Evolutionary conservation across 2,329 filamentous ascomycete species (phyloP), one percentile per base, ranked within the genome.

Genomic region (Thielaviopsis punctulata): DNA sequence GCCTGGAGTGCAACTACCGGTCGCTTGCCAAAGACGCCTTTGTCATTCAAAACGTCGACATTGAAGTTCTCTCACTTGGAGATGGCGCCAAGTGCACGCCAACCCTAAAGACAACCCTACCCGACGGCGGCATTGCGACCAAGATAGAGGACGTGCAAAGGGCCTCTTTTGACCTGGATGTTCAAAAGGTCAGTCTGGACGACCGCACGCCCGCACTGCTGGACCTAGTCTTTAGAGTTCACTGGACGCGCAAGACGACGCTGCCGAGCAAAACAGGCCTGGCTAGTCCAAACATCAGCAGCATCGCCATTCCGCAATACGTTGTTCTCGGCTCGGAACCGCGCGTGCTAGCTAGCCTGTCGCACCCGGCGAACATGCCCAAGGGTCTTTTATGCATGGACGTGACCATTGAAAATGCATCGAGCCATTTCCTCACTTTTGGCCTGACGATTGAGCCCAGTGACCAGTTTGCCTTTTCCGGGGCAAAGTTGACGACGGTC

Each of bases 401-500:
- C 43, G 63, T 78, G 62, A 86, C 80, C 3, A 79, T 98, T 53
- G 92, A 98, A 67, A 98, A 98, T 63, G 85, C 89, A 0, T 95
- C 90, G 0, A 84, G 81, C 63, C 92, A 98, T 64, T 93, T 95
- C 66, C 76, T 98, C 48, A 95, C 89, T 0, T 98, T 98, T 66
- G 88, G 86, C 25, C 66, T 96, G 48, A 80, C 74, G 23, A 94
- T 98, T 88, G 90, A 98, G 59, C 84, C 88, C 2, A 90, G 80
- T 62, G 87, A 94, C 57, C 78, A 87, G 51, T 96, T 96, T 66
- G 90, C 88, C 0, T 96, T 98, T 65, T 88, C 86, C 7, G 92
- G 92, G 0, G 73, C 86, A 1, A 96, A 96, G 68, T 75, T 84
- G 58, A 81, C 79, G 12, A 83, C 82, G 1, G 60, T 95, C 50